These are phyloP conservation scores for Suaeda aralocaspica DNA, from an alignment of 148 eudicot species.

Conservation along the genomic window DNA sequence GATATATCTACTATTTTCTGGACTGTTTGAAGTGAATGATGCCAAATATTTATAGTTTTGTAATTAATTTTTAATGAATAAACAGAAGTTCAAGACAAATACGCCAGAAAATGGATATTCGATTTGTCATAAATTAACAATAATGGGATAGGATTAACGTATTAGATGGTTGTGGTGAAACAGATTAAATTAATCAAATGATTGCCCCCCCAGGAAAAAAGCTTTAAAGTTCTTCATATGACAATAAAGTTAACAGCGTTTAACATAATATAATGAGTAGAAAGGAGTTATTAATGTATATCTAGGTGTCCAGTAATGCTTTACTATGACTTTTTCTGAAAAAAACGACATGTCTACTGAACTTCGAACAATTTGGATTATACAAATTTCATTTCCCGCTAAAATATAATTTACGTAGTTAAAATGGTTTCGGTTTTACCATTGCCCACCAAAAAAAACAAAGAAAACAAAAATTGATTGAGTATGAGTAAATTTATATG, in stretches of 20 bases:
- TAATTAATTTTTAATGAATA: neutral
- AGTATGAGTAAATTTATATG: no score
- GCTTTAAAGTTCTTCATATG: conserved; percentile 1
- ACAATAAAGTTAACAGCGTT: conserved; percentile 5
- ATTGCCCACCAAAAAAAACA: no score
- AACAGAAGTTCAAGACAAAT: conserved; percentile 9
- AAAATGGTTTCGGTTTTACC: no score
- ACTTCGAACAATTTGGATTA: conserved; percentile 2
- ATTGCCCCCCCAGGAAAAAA: neutral
- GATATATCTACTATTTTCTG: neutral
- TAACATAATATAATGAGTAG: conserved; percentile 4
- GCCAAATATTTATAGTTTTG: neutral
- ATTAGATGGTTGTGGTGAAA: conserved; percentile 1
- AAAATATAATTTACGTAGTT: no score
- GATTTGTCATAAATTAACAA: neutral
- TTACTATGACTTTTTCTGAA: neutral
- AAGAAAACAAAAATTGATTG: no score
- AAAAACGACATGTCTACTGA: conserved; percentile 4
- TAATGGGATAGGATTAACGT: neutral
- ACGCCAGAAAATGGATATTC: conserved; percentile 17
- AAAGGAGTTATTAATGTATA: conserved; percentile 8
- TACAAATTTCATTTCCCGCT: no score
- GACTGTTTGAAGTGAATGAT: neutral
- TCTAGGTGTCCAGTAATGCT: conserved; percentile 3
- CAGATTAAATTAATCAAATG: conserved; percentile 1